A percentile compares a stretch with the other conserved stretches of the same genome.
These are phyloP conservation scores for Aspergillus flavus DNA, from an alignment of 2,329 filamentous ascomycete genomes.

Conservation along the genomic window DNA sequence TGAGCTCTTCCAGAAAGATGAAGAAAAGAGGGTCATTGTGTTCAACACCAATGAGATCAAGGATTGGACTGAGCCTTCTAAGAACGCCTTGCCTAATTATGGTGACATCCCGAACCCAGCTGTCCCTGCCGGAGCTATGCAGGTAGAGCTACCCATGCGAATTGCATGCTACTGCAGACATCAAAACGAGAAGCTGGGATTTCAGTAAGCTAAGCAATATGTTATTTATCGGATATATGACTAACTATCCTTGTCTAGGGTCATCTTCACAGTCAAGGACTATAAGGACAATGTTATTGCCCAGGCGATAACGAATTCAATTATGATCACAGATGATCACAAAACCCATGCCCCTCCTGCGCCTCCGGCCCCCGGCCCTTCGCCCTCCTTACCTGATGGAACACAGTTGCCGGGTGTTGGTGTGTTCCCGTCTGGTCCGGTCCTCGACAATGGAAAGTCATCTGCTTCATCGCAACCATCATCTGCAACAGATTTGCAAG, in stretches of 20 bases:
- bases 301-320: constrained; percentile 81
- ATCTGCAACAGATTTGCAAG: constrained; percentile 66
- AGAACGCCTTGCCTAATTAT: constrained; percentile 54
- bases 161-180: constrained; percentile 97
- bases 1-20: constrained; percentile 79
- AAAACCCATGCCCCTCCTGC: constrained; percentile 70
- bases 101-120: constrained; percentile 32
- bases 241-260: constrained; percentile 43
- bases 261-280: constrained; percentile 95
- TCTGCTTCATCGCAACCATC: constrained; percentile 46
- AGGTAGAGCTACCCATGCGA: constrained; percentile 86
- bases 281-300: constrained; percentile 73
- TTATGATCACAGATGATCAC: constrained; percentile 98
- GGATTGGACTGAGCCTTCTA: constrained; percentile 71
- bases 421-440: constrained; percentile 43
- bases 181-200: constrained; percentile 89
- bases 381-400: constrained; percentile 39
- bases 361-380: constrained; percentile 36
- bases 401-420: constrained; percentile 47
- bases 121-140: constrained; percentile 63
- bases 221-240: neutral
- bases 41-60: constrained; percentile 90
- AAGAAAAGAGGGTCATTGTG: constrained; percentile 79
- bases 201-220: constrained; percentile 54
- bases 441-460: constrained; percentile 33